A percentile compares a stretch with the other conserved stretches of the same genome.
Conservation (phyloP, 306 rosid genomes). For the Pterocarpus santalinus region DNA sequence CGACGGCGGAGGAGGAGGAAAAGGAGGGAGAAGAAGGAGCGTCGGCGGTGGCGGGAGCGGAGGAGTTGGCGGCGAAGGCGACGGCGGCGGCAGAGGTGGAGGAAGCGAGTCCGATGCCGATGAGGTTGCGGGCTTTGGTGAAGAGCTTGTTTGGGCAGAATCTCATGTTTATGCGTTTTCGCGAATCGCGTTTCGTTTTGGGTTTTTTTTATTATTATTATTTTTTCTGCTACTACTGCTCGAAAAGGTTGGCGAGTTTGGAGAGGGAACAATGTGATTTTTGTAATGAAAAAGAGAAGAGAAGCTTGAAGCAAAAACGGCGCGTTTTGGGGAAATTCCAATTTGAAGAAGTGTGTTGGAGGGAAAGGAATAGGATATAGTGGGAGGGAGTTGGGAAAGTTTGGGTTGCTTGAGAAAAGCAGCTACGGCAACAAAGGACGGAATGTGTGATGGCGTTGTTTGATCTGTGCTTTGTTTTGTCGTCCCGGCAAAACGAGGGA, state of each 20-base stretch:
- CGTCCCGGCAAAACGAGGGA: too few species aligned
- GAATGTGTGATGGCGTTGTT: too few species aligned
- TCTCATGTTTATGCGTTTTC: conserved; percentile 41
- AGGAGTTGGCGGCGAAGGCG: background rate
- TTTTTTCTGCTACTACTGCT: background rate
- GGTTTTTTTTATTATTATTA: background rate
- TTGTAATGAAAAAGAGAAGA: too few species aligned
- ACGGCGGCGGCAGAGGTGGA: conserved; percentile 20
- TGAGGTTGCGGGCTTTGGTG: conserved; percentile 51
- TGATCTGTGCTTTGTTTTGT: too few species aligned
- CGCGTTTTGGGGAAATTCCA: too few species aligned
- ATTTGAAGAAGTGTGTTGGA: background rate
- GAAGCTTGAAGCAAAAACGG: too few species aligned
- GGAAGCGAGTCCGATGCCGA: conserved; percentile 49
- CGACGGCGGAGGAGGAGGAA: background rate
- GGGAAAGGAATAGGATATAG: background rate
- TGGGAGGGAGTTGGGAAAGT: background rate
- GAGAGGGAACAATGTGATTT: too few species aligned
- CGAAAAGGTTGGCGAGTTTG: background rate
- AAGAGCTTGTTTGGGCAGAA: conserved; percentile 43
- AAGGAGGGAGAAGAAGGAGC: conserved; percentile 10
- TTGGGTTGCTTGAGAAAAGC: too few species aligned
- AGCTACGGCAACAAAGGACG: too few species aligned
- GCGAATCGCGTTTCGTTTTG: background rate
- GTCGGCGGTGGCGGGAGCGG: background rate